Percentiles rank a stretch among this genome's conserved stretches.
Evolutionary conservation across 2,329 filamentous ascomycete species (phyloP).

Genomic region (Claviceps humidiphila): DNA sequence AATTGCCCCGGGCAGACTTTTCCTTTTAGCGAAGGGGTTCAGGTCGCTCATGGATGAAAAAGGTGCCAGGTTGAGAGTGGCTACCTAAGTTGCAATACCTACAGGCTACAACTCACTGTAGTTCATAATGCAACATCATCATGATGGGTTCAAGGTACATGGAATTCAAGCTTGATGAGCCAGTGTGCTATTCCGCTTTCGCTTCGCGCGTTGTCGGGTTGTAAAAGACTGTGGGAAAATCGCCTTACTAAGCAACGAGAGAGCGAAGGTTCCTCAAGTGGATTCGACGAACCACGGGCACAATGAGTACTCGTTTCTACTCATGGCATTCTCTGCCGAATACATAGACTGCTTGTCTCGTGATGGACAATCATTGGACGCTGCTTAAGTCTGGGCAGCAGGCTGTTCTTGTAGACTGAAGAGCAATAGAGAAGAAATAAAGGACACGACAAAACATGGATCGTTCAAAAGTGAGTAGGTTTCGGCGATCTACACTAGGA

Average conservation of each 20-base stretch:
- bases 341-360: too few relatives aligned
- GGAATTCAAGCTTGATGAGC: background rate
- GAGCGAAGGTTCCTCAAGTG: background rate
- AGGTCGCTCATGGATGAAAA: background rate
- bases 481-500: background rate
- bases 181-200: background rate
- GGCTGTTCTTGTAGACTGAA: background rate
- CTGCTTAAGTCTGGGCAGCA: background rate
- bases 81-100: too few relatives aligned
- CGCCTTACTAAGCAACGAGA: background rate
- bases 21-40: background rate
- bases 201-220: background rate
- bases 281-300: background rate
- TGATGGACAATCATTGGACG: background rate
- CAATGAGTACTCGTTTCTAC: too few relatives aligned
- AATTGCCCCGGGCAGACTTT: background rate
- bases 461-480: slow-evolving; percentile 2
- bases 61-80: background rate
- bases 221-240: background rate
- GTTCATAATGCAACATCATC: background rate
- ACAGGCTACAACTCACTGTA: background rate
- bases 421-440: background rate
- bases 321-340: background rate
- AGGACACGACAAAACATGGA: background rate
- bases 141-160: background rate